These are phyloP conservation scores for Penicillium thymicola DNA, from an alignment of 2,329 filamentous ascomycete species.

Conservation along the genomic window DNA sequence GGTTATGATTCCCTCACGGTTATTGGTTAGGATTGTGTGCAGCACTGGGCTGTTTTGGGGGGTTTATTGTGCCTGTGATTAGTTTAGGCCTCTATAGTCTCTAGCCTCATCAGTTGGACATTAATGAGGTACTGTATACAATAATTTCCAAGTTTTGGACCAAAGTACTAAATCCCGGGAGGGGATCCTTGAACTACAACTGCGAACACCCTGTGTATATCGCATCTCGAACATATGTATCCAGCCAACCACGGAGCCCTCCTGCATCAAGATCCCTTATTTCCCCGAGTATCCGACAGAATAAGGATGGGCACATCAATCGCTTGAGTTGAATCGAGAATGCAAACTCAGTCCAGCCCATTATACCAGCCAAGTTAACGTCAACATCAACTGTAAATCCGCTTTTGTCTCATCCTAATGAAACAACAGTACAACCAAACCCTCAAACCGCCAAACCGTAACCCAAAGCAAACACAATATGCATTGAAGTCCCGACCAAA, in stretches of 20 bases:
- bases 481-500: slow-evolving; percentile 21
- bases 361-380: not conserved
- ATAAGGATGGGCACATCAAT: not conserved
- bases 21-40: slow-evolving; percentile 12
- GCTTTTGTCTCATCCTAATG: not conserved
- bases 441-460: not conserved
- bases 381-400: not conserved
- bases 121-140: not conserved
- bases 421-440: not conserved
- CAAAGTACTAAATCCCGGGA: slow-evolving; percentile 5
- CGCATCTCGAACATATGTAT: slow-evolving; percentile 5
- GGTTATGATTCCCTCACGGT: slow-evolving; percentile 20
- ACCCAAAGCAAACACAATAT: not conserved
- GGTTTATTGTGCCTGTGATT: not conserved
- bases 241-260: slow-evolving; percentile 5
- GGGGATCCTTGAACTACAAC: slow-evolving; percentile 7
- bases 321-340: not conserved
- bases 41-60: slow-evolving; percentile 9
- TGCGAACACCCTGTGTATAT: slow-evolving; percentile 11
- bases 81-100: not conserved
- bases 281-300: slow-evolving; percentile 11
- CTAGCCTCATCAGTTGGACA: slow-evolving; percentile 2
- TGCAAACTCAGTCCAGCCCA: not conserved
- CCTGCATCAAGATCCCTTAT: slow-evolving; percentile 12
- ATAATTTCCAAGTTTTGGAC: slow-evolving; percentile 1